A percentile compares a stretch with the other conserved stretches of the same genome.
Evolutionary conservation across 148 eudicot species (phyloP).

Genomic region (Diospyros kaki): DNA sequence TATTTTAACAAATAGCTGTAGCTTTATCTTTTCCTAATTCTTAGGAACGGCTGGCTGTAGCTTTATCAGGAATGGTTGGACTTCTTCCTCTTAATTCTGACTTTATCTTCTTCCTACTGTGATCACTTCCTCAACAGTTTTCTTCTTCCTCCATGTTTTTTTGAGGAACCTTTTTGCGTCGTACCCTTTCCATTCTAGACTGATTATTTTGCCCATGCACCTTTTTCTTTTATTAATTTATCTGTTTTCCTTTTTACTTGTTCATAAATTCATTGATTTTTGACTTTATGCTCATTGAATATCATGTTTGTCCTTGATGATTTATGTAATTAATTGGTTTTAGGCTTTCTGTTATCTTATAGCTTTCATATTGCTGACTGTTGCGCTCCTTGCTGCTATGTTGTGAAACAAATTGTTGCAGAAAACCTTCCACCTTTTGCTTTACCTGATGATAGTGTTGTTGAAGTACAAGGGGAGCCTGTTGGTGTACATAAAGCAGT

Average conservation of each 20-base stretch:
- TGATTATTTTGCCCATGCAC: background rate
- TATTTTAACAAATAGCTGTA: no score
- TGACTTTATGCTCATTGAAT: background rate
- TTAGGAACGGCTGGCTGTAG: no score
- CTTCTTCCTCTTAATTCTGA: no score
- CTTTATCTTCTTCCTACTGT: no score
- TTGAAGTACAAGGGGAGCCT: constrained; percentile 49
- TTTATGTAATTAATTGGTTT: background rate
- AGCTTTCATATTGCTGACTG: background rate
- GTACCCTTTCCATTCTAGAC: background rate
- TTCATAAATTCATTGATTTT: no score
- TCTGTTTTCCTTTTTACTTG: background rate
- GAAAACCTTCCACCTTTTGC: constrained; percentile 51
- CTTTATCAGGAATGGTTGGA: no score
- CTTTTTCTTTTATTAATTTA: background rate
- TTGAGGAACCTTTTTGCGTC: background rate
- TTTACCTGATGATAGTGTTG: constrained; percentile 42
- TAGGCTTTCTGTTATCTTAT: background rate
- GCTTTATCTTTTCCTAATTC: no score
- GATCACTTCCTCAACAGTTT: background rate
- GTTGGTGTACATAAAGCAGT: constrained; percentile 41
- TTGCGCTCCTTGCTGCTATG: background rate
- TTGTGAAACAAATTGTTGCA: constrained; percentile 21
- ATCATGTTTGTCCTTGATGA: background rate
- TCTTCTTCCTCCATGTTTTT: background rate